Conservation (phyloP, 192 early-diverging fungal species). For the Piromyces finnis region DNA sequence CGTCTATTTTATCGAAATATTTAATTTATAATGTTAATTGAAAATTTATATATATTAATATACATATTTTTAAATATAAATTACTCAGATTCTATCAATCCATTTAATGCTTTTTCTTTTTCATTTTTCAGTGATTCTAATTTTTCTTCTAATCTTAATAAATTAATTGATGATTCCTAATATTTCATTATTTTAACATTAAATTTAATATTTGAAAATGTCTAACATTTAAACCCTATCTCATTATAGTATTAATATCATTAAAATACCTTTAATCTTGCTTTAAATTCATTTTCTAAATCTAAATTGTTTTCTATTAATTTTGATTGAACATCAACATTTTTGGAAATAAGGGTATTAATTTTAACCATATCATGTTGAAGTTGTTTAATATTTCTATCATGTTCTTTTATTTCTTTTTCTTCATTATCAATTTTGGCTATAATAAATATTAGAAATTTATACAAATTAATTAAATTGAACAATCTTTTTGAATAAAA, state of each 20-base stretch:
- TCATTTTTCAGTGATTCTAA: slow-evolving; percentile 24
- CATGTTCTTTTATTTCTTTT: slow-evolving; percentile 30
- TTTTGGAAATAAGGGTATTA: slow-evolving; percentile 32
- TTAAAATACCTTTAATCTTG: slow-evolving; percentile 17
- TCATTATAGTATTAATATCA: too few species aligned
- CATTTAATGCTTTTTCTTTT: slow-evolving; percentile 28
- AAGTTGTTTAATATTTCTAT: slow-evolving; percentile 28
- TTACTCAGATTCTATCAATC: slow-evolving; percentile 40
- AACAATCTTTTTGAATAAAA: too few species aligned
- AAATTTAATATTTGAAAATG: too few species aligned
- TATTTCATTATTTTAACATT: too few species aligned
- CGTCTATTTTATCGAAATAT: too few species aligned
- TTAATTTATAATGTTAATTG: too few species aligned
- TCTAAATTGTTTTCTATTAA: slow-evolving; percentile 38
- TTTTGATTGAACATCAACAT: slow-evolving; percentile 17
- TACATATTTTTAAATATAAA: too few species aligned
- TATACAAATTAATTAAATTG: too few species aligned
- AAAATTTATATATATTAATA: too few species aligned
- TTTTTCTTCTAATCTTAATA: slow-evolving; percentile 20
- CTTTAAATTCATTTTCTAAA: slow-evolving; percentile 35
- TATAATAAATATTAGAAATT: too few species aligned
- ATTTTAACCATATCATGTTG: slow-evolving; percentile 43
- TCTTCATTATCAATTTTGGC: slow-evolving; percentile 28
- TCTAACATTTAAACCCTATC: too few species aligned
- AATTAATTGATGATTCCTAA: slow-evolving; percentile 29